Percentiles rank a stretch among this genome's conserved stretches.
Conservation (phyloP, 257 asterid genomes). For the Lavandula angustifolia region DNA sequence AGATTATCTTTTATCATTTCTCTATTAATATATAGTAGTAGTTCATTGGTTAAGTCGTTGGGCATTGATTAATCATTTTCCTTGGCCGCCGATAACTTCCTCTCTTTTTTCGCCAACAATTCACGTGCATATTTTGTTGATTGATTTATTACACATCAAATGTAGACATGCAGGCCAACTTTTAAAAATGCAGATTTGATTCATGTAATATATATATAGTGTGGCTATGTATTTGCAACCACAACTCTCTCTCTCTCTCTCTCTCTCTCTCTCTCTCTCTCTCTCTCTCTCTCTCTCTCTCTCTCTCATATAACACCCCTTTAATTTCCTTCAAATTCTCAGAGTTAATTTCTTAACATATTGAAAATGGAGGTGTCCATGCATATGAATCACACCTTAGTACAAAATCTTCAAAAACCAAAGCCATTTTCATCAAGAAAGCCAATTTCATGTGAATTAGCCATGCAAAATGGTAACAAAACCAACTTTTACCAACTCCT, state of each 20-base stretch:
- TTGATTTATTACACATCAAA: too few species aligned
- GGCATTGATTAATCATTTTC: too few species aligned
- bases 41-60: too few species aligned
- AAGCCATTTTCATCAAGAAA: background rate
- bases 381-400: conserved; percentile 5
- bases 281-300: background rate
- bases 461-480: conserved; percentile 14
- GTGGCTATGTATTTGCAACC: background rate
- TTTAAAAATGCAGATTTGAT: background rate
- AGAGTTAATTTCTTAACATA: too few species aligned
- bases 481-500: conserved; percentile 44
- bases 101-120: too few species aligned
- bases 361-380: conserved; percentile 29
- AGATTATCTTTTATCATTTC: too few species aligned
- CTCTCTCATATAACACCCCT: too few species aligned
- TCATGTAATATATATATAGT: too few species aligned
- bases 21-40: too few species aligned
- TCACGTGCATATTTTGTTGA: too few species aligned
- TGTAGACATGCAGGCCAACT: conserved; percentile 21
- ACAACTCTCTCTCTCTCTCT: conserved; percentile 1
- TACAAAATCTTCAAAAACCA: background rate
- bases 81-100: too few species aligned
- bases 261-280: conserved; percentile 7
- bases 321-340: too few species aligned
- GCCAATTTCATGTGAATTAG: conserved; percentile 1